Evolutionary conservation across 148 eudicot species (phyloP).

Genomic region (Rhododendron simsii): DNA sequence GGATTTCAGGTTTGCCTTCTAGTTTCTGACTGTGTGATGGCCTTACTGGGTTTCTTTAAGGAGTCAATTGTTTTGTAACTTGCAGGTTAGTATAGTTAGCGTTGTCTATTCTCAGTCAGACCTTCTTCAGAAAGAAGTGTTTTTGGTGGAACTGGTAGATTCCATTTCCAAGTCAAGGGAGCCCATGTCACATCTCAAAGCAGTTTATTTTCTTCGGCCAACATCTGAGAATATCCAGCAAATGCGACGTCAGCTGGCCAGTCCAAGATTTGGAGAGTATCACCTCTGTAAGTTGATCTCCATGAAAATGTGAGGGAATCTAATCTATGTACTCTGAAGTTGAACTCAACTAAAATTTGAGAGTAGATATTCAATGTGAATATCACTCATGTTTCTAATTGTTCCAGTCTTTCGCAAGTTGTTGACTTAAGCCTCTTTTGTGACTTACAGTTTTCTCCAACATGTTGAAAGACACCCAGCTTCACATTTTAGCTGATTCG

Average conservation of each 20-base stretch:
- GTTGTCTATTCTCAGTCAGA: constrained; percentile 95
- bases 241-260: constrained; percentile 79
- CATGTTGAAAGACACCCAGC: constrained; percentile 81
- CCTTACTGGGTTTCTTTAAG: neutral
- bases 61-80: neutral
- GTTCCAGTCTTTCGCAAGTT: neutral
- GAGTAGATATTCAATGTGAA: neutral
- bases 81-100: constrained; percentile 74
- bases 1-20: neutral
- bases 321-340: neutral
- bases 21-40: neutral
- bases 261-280: constrained; percentile 91
- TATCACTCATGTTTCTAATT: neutral
- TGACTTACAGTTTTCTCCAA: constrained; percentile 80
- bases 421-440: constrained; percentile 15
- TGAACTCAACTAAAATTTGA: neutral
- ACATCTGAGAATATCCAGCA: constrained; percentile 76
- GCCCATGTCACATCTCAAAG: constrained; percentile 96
- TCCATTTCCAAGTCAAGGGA: constrained; percentile 87
- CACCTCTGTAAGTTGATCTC: constrained; percentile 71
- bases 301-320: neutral
- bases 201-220: constrained; percentile 85
- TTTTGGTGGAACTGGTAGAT: constrained; percentile 84
- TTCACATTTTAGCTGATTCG: constrained; percentile 90
- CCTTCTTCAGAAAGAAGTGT: constrained; percentile 91